Conservation (phyloP, 1,139 yeast species). For the Pichia sp. region DNA sequence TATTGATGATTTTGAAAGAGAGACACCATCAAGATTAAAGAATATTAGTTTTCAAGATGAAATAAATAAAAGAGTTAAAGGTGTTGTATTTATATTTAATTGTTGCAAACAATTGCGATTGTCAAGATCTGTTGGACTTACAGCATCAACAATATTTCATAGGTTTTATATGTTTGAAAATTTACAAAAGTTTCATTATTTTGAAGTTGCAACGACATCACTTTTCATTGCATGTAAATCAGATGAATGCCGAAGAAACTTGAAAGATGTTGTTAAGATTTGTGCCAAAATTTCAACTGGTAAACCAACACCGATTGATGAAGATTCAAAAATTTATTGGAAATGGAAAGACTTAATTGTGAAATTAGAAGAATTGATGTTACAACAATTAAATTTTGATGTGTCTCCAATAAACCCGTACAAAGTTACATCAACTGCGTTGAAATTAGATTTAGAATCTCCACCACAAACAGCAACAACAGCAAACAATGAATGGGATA, state of each 20-base stretch:
- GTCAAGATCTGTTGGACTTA: slow-evolving; percentile 41
- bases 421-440: slow-evolving; percentile 20
- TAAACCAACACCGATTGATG: slow-evolving; percentile 36
- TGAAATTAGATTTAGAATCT: background rate
- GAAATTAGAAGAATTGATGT: slow-evolving; percentile 38
- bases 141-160: slow-evolving; percentile 44
- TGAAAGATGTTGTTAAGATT: slow-evolving; percentile 41
- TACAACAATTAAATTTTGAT: slow-evolving; percentile 47
- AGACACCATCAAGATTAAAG: slow-evolving; percentile 33
- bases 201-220: slow-evolving; percentile 42
- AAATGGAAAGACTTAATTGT: slow-evolving; percentile 43
- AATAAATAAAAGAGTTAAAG: slow-evolving; percentile 38
- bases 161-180: slow-evolving; percentile 44
- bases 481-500: slow-evolving; percentile 16
- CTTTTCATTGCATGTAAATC: slow-evolving; percentile 47
- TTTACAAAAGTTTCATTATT: slow-evolving; percentile 34
- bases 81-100: slow-evolving; percentile 39
- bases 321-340: slow-evolving; percentile 43
- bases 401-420: slow-evolving; percentile 41
- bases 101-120: slow-evolving; percentile 39
- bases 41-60: slow-evolving; percentile 36
- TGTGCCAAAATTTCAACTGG: slow-evolving; percentile 41
- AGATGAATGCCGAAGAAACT: slow-evolving; percentile 43
- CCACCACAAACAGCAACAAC: background rate
- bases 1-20: slow-evolving; percentile 22